A percentile compares a stretch with the other conserved stretches of the same genome.
Evolutionary conservation across 805 yeast genomes (phyloP).

Genomic region (Kuraishia molischiana): DNA sequence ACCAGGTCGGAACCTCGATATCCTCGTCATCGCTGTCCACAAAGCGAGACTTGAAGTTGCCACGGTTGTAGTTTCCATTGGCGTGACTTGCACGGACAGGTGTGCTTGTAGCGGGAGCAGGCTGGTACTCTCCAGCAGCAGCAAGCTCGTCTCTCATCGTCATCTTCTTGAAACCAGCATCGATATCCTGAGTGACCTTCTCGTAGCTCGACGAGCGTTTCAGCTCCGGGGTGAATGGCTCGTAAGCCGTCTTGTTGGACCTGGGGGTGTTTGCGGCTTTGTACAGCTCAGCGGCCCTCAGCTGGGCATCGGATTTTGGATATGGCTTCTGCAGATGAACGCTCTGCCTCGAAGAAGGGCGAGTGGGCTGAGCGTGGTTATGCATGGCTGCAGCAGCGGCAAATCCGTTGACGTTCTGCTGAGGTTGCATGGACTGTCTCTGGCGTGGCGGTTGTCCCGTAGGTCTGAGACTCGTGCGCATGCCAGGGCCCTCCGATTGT

Average conservation of each 20-base stretch:
- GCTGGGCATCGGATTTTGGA: constrained; percentile 16
- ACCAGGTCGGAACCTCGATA: constrained; percentile 3
- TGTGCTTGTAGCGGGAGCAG: constrained; percentile 6
- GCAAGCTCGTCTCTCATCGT: constrained; percentile 4
- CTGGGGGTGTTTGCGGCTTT: constrained; percentile 41
- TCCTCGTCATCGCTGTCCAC: constrained; percentile 41
- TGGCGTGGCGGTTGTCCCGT: no score
- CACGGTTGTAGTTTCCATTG: constrained; percentile 5
- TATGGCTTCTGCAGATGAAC: constrained; percentile 13
- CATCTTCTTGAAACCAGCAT: constrained; percentile 3
- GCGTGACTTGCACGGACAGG: constrained; percentile 3
- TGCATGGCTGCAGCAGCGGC: constrained; percentile 2
- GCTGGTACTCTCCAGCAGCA: constrained; percentile 9
- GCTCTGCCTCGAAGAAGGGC: constrained; percentile 4
- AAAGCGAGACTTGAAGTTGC: constrained; percentile 41
- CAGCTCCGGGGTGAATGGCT: constrained; percentile 11
- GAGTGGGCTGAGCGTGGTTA: constrained; percentile 4
- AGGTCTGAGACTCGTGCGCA: neutral
- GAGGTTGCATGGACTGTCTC: no score
- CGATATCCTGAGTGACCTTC: constrained; percentile 17
- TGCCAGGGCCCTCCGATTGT: constrained; percentile 11
- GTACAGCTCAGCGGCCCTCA: constrained; percentile 43
- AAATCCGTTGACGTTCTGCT: constrained; percentile 10
- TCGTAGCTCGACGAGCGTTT: constrained; percentile 47
- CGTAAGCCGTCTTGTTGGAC: constrained; percentile 18